Evolutionary conservation across 192 early-diverging fungal species (phyloP).

Genomic region (Backusella sp.): DNA sequence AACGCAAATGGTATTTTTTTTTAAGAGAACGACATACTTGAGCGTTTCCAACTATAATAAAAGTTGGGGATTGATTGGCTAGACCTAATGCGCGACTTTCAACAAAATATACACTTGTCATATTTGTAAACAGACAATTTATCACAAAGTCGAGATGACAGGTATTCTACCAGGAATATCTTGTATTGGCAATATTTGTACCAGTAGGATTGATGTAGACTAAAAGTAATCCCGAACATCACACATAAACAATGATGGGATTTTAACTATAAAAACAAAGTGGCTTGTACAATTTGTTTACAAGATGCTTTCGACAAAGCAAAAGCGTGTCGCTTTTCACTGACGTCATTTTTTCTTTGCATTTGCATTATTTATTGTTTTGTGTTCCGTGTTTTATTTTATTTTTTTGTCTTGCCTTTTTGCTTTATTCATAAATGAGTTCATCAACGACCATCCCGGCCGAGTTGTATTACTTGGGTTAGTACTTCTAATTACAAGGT

Average conservation of each 20-base stretch:
- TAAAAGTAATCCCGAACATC: no score
- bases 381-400: neutral
- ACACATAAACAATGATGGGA: neutral
- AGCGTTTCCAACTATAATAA: no score
- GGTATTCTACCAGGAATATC: no score
- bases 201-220: no score
- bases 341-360: neutral
- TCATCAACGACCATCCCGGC: neutral
- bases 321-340: neutral
- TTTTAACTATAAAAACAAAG: neutral
- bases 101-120: no score
- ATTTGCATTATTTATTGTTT: neutral
- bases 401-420: neutral
- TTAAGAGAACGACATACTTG: no score
- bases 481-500: neutral
- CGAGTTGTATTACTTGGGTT: conserved; percentile 8
- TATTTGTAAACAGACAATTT: neutral
- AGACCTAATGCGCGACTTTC: no score
- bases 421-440: neutral
- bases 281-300: neutral
- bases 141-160: no score
- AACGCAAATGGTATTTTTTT: no score
- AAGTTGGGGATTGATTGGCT: no score
- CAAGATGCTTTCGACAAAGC: neutral
- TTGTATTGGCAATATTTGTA: no score